phyloP scores from a whole-genome alignment of 371 early-diverging fungal genomes.

The Syncephalastrum contaminatum region DNA sequence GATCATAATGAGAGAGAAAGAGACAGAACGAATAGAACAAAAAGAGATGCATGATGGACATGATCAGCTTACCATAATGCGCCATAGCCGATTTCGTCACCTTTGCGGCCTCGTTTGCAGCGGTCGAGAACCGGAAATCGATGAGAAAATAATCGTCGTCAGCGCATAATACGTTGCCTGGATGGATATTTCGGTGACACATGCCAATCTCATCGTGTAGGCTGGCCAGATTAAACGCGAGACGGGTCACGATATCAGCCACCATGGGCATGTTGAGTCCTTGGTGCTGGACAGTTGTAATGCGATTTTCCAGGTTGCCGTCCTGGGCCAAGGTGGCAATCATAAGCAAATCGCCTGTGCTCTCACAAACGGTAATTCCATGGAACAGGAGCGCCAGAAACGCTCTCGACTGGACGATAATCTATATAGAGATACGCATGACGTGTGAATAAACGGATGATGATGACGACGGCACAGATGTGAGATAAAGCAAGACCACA shows the following conservation, averaged over 20 bases:
- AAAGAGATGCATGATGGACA: background rate
- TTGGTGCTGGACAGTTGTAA: constrained; percentile 13
- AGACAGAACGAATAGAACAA: background rate
- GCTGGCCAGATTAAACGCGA: constrained; percentile 38
- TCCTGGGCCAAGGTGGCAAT: constrained; percentile 32
- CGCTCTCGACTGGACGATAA: constrained; percentile 39
- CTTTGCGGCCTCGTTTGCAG: constrained; percentile 30
- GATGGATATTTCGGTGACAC: constrained; percentile 46
- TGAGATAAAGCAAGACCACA: background rate
- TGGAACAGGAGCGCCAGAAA: constrained; percentile 37
- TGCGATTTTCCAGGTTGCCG: constrained; percentile 31
- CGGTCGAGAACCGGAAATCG: constrained; percentile 41
- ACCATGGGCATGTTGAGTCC: constrained; percentile 15
- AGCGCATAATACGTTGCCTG: constrained; percentile 29
- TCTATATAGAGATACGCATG: constrained; percentile 14
- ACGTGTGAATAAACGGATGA: background rate
- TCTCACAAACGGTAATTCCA: constrained; percentile 41
- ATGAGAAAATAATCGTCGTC: constrained; percentile 40
- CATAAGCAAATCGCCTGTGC: constrained; percentile 42
- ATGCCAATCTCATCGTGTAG: constrained; percentile 39
- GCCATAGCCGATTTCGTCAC: constrained; percentile 26
- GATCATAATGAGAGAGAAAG: too few species aligned
- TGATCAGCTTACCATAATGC: constrained; percentile 30
- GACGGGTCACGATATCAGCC: constrained; percentile 25
- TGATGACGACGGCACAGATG: background rate